phyloP scores from a whole-genome alignment of 495 filamentous ascomycete genomes.

The Cercophora scortea region DNA sequence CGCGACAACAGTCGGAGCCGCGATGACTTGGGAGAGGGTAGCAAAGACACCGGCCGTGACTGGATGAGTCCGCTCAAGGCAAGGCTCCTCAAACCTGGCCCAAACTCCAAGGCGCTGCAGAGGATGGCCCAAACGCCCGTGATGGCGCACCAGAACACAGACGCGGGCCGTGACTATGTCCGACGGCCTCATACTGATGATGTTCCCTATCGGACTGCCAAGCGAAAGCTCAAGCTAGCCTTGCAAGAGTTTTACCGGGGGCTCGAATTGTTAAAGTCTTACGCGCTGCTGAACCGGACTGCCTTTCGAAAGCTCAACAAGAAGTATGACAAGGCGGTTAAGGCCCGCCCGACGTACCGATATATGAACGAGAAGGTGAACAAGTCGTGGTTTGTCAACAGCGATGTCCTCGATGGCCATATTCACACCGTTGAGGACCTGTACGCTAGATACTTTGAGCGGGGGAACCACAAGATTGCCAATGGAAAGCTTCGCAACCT shows the following conservation, averaged over 20 bases:
- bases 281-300: conserved; percentile 78
- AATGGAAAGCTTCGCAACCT: conserved; percentile 73
- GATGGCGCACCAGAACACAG: conserved; percentile 22
- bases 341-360: conserved; percentile 64
- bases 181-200: conserved; percentile 49
- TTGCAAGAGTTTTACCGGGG: conserved; percentile 89
- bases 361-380: conserved; percentile 93
- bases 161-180: conserved; percentile 53
- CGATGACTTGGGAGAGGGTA: conserved; percentile 8
- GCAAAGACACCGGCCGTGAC: conserved; percentile 12
- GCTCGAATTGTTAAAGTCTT: conserved; percentile 85
- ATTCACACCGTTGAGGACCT: conserved; percentile 77
- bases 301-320: conserved; percentile 98
- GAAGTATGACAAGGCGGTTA: conserved; percentile 88
- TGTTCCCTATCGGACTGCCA: conserved; percentile 75
- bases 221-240: conserved; percentile 82
- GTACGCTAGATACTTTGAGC: conserved; percentile 87
- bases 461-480: conserved; percentile 84
- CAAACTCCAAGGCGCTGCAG: conserved; percentile 38
- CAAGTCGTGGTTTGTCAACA: conserved; percentile 82
- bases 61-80: conserved; percentile 39
- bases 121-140: conserved; percentile 33
- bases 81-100: conserved; percentile 34
- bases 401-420: conserved; percentile 69
- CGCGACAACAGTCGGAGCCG: conserved; percentile 4